These are phyloP conservation scores for Aspergillus sclerotioniger DNA, from an alignment of 495 filamentous ascomycete species.

Conservation along the genomic window DNA sequence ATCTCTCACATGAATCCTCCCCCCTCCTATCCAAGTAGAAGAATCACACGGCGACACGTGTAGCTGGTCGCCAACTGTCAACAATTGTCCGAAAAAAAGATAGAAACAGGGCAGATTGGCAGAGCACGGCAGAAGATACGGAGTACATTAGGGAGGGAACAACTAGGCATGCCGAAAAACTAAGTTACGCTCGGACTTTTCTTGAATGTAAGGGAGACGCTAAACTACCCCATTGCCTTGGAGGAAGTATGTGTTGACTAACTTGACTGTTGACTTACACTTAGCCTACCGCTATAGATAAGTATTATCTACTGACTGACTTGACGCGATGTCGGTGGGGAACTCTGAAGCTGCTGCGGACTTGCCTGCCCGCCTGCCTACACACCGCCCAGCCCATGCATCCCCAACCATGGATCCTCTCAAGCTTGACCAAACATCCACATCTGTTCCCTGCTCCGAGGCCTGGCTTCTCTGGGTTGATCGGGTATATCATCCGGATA, in stretches of 20 bases:
- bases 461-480: no score
- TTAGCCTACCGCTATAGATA: no score
- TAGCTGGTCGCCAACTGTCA: conserved; percentile 1
- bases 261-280: not conserved
- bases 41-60: conserved; percentile 4
- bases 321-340: not conserved
- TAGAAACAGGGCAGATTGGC: not conserved
- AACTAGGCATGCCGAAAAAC: no score
- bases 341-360: not conserved
- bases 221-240: not conserved
- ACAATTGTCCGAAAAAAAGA: conserved; percentile 6
- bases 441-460: not conserved
- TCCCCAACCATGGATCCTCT: conserved; percentile 9
- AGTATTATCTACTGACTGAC: not conserved
- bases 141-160: no score
- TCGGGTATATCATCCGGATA: no score
- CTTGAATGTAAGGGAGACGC: not conserved
- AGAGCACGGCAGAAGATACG: not conserved
- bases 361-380: not conserved
- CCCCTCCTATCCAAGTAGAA: not conserved
- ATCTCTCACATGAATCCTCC: no score
- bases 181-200: not conserved
- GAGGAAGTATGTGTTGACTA: not conserved
- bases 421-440: not conserved
- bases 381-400: conserved; percentile 4